Evolutionary conservation across 805 yeast species (phyloP), one percentile per base, ranked within the genome.

Genomic region (Sugiyamaella mastotermitis): DNA sequence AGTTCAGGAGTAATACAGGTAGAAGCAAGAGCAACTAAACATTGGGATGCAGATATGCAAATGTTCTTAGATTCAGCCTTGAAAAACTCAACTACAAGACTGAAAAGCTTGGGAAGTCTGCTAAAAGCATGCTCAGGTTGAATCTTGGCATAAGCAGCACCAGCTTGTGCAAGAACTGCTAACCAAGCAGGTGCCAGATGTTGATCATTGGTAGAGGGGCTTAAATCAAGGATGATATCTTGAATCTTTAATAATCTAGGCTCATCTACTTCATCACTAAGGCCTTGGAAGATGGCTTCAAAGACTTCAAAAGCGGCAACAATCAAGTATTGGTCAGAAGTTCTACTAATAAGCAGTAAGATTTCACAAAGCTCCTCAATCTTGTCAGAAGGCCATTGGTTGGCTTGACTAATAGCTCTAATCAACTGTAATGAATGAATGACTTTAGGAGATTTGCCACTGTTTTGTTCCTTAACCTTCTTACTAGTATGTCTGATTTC

Each of bases 161-260:
- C 64, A 33, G 90, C 94, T 53, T 86, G 87, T 6, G 96, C 92
- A 31, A 90, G 74, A 15, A 88, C 94, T 1, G 97, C 95, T 29
- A 87, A 71, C 98, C 98, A 92, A 9, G 96, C 75, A 10, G 94
- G 95, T 2, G 90, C 86, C 48, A 92, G 70, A 57, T 86, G 88
- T 21, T 80, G 69, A 55, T 92, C 97, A 50, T 80, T 82, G 16
- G 74, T 57, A 1, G 95, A 71, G 3, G 98, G 98, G 49, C 78
- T 80, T 54, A 88, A 68, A 44, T 82, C 83, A 50, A 84, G 74
- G 31, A 92, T 76, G 31, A 83, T 73, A 49, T 81, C 76, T 42
- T 86, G 64, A 8, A 86, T 78, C 38, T 66, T 72, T 9, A 70
- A 57, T 48, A 82, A 80, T 49, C 76, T 80, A 27, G 78, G 82